phyloP scores from a whole-genome alignment of 2,329 filamentous ascomycete species.

The Exophiala viscosa region DNA sequence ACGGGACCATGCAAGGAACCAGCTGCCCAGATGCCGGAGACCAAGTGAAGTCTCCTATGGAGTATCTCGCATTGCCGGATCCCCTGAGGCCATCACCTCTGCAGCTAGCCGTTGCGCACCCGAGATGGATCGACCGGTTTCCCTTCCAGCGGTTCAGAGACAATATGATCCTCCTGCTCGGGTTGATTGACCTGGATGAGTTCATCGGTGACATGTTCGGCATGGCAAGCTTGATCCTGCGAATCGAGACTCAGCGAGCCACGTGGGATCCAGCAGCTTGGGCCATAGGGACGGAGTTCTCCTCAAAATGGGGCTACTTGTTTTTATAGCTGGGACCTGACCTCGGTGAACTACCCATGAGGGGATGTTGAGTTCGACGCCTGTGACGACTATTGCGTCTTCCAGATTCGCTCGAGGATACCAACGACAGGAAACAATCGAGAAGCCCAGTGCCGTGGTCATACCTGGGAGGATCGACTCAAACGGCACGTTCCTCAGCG shows the following conservation, averaged over 20 bases:
- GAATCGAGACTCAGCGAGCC: not conserved
- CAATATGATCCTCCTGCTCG: conserved; percentile 33
- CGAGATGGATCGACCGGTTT: conserved; percentile 31
- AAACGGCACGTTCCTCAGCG: no score
- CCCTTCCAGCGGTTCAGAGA: conserved; percentile 42
- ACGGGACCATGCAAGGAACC: not conserved
- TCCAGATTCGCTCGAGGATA: no score
- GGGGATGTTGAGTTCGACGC: not conserved
- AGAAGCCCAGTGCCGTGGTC: no score
- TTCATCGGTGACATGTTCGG: conserved; percentile 35
- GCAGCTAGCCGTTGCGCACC: not conserved
- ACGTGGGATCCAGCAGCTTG: not conserved
- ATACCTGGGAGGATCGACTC: no score
- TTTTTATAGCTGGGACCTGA: not conserved
- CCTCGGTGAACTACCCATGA: not conserved
- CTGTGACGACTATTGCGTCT: no score
- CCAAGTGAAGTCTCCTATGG: not conserved
- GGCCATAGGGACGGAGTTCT: not conserved
- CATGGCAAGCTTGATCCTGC: not conserved
- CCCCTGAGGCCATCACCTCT: not conserved
- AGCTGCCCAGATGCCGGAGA: not conserved
- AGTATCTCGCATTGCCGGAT: not conserved
- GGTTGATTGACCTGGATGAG: conserved; percentile 36
- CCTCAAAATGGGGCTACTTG: not conserved
- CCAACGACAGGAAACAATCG: no score